Evolutionary conservation across 2,329 filamentous ascomycete species (phyloP).

Genomic region (Aspergillus novofumigatus): DNA sequence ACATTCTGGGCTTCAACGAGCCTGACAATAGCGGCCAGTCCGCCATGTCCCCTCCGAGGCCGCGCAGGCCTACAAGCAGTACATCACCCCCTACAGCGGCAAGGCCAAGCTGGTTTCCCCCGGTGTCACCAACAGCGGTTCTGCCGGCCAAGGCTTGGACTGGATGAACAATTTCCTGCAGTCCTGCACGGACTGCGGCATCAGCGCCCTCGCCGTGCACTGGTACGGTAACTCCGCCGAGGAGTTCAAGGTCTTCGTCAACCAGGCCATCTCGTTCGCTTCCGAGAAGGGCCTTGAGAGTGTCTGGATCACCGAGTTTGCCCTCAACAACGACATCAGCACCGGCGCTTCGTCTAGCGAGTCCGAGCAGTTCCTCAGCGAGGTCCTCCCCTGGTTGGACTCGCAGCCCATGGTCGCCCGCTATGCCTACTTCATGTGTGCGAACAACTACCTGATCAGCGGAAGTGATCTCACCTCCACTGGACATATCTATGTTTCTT

Average conservation of each 20-base stretch:
- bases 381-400: conserved; percentile 40
- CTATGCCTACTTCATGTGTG: conserved; percentile 42
- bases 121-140: conserved; percentile 37
- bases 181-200: conserved; percentile 35
- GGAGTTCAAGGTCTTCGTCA: conserved; percentile 38
- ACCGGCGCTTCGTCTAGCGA: conserved; percentile 18
- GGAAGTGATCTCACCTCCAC: conserved; percentile 23
- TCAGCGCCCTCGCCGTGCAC: conserved; percentile 43
- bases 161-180: conserved; percentile 41
- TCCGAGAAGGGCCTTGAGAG: conserved; percentile 30
- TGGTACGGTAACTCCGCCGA: conserved; percentile 38
- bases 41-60: conserved; percentile 36
- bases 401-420: conserved; percentile 32
- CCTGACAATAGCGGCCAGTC: conserved; percentile 40
- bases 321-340: conserved; percentile 26
- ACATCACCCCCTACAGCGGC: conserved; percentile 36
- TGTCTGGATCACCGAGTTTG: conserved; percentile 47
- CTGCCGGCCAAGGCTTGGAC: conserved; percentile 30
- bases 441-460: conserved; percentile 30
- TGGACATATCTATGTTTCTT: conserved; percentile 25
- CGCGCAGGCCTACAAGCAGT: conserved; percentile 31
- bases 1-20: conserved; percentile 46
- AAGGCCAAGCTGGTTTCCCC: conserved; percentile 41
- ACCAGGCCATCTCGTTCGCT: conserved; percentile 32
- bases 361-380: conserved; percentile 32